These are phyloP conservation scores for Globisporangium irregulare DNA, from an alignment of 352 stramenopile species.

Conservation along the genomic window DNA sequence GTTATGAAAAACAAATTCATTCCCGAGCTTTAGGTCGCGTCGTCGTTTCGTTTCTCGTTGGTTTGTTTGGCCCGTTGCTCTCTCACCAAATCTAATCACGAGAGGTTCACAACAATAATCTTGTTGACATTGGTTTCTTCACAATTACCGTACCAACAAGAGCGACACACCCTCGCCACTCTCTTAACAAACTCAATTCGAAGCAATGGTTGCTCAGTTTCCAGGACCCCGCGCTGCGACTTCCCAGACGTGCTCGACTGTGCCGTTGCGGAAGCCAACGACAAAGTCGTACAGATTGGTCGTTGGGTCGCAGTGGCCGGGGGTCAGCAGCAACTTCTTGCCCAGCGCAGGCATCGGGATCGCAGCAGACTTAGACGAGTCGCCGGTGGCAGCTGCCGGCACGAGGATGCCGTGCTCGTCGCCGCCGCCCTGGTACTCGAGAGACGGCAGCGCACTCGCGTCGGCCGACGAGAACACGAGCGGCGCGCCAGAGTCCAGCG, in stretches of 20 bases:
- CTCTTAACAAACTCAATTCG: too few species aligned
- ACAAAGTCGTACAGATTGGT: slow-evolving; percentile 77
- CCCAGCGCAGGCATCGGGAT: slow-evolving; percentile 49
- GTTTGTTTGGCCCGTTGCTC: neutral
- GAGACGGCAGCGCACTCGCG: slow-evolving; percentile 27
- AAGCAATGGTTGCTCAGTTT: slow-evolving; percentile 28
- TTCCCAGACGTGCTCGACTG: slow-evolving; percentile 56
- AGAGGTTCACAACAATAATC: too few species aligned
- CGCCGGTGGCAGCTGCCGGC: slow-evolving; percentile 2
- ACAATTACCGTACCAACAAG: too few species aligned
- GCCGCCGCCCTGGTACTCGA: slow-evolving; percentile 58
- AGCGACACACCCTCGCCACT: too few species aligned
- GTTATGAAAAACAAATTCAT: too few species aligned
- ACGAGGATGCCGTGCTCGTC: slow-evolving; percentile 72
- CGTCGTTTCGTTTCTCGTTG: neutral
- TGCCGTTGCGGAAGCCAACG: slow-evolving; percentile 47
- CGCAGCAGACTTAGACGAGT: slow-evolving; percentile 7
- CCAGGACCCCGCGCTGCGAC: slow-evolving; percentile 53
- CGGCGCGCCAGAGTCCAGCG: slow-evolving; percentile 58
- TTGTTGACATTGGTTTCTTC: neutral
- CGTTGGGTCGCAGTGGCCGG: slow-evolving; percentile 73
- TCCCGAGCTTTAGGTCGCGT: too few species aligned
- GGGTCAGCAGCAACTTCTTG: slow-evolving; percentile 54
- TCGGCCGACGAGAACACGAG: slow-evolving; percentile 47
- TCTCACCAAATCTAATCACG: too few species aligned